These are phyloP conservation scores for Tephrocybe sp. DNA, from an alignment of 768 basidiomycete species.

Conservation along the genomic window DNA sequence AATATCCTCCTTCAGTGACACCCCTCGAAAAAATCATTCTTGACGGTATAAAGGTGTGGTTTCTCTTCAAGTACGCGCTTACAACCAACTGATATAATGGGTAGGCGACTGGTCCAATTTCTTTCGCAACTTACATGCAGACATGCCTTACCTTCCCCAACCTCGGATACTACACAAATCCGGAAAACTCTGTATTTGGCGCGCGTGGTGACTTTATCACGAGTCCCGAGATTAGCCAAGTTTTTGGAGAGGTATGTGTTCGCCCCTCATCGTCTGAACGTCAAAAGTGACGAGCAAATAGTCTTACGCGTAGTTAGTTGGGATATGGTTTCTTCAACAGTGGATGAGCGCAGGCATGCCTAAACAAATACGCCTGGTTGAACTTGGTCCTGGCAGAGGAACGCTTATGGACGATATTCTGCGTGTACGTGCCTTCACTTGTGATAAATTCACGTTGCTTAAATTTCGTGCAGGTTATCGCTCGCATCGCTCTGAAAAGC, in stretches of 20 bases:
- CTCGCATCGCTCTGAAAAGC: slow-evolving; percentile 39
- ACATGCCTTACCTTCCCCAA: slow-evolving; percentile 88
- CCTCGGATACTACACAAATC: slow-evolving; percentile 90
- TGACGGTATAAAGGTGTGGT: slow-evolving; percentile 69
- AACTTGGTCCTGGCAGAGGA: slow-evolving; percentile 92
- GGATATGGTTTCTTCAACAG: slow-evolving; percentile 80
- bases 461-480: slow-evolving; percentile 43
- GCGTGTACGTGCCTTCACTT: slow-evolving; percentile 51
- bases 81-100: slow-evolving; percentile 6
- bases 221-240: slow-evolving; percentile 93
- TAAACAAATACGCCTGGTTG: slow-evolving; percentile 66
- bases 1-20: slow-evolving; percentile 25
- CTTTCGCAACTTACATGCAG: slow-evolving; percentile 89
- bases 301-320: slow-evolving; percentile 63
- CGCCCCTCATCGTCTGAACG: slow-evolving; percentile 3
- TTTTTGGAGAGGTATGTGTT: slow-evolving; percentile 87
- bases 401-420: slow-evolving; percentile 90
- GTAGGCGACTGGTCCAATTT: slow-evolving; percentile 87
- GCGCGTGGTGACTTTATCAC: slow-evolving; percentile 91
- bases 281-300: slow-evolving; percentile 39
- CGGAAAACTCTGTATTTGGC: slow-evolving; percentile 77
- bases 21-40: slow-evolving; percentile 65
- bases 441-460: neutral
- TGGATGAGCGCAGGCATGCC: slow-evolving; percentile 60
- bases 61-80: neutral